Conservation (phyloP, 2,329 filamentous ascomycete species). For the Bipolaris bicolor region DNA sequence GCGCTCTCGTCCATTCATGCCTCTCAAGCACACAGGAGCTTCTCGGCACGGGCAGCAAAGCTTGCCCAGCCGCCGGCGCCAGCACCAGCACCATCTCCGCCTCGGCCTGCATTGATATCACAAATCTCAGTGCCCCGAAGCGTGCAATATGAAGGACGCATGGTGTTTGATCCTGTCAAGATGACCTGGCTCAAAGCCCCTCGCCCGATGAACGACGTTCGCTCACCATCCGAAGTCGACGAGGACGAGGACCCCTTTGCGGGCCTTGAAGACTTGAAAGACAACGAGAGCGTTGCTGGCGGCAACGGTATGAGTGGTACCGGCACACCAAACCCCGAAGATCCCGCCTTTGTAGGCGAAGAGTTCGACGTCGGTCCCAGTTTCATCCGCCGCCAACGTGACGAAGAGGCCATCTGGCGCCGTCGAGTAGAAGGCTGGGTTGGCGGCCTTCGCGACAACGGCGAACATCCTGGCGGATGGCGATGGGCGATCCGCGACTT, state of each 20-base stretch:
- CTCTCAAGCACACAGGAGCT: constrained; percentile 47
- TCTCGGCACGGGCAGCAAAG: constrained; percentile 45
- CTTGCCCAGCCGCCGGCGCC: constrained; percentile 47
- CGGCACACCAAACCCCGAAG: constrained; percentile 32
- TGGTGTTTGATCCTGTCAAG: constrained; percentile 95
- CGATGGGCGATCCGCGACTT: constrained; percentile 72
- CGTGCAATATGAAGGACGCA: constrained; percentile 92
- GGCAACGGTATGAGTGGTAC: constrained; percentile 29
- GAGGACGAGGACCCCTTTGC: constrained; percentile 95
- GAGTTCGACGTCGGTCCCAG: constrained; percentile 97
- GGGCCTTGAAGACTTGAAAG: constrained; percentile 90
- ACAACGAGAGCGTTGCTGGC: constrained; percentile 55
- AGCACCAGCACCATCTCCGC: constrained; percentile 56
- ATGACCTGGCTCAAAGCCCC: constrained; percentile 95
- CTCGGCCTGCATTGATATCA: constrained; percentile 81
- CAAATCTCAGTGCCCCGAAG: constrained; percentile 82
- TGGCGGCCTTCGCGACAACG: constrained; percentile 58
- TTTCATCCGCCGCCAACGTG: constrained; percentile 85
- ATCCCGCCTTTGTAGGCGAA: constrained; percentile 71
- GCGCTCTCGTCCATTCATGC: constrained; percentile 40
- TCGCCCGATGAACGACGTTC: constrained; percentile 43
- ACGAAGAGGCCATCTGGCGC: constrained; percentile 91
- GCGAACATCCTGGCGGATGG: constrained; percentile 62
- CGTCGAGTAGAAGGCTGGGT: constrained; percentile 89
- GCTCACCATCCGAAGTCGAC: constrained; percentile 64